Conservation (phyloP, 2,329 filamentous ascomycete genomes). For the Scorias spongiosa region DNA sequence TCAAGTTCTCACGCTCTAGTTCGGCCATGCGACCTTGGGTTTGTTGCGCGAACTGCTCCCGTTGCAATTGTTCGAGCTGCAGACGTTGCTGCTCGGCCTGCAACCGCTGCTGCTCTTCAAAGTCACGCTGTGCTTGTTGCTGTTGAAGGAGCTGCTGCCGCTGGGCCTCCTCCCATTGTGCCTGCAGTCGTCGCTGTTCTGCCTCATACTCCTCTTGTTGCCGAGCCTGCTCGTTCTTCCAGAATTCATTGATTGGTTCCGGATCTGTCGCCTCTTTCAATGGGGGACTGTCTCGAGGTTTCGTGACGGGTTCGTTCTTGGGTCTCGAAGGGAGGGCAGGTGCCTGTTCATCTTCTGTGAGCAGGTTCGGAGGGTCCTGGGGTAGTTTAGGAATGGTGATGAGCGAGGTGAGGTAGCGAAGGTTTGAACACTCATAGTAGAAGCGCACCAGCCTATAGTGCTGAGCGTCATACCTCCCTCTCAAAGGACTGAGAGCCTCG, state of each 20-base stretch:
- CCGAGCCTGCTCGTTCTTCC: slow-evolving; percentile 80
- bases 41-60: slow-evolving; percentile 82
- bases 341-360: slow-evolving; percentile 61
- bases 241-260: slow-evolving; percentile 93
- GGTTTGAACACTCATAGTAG: slow-evolving; percentile 97
- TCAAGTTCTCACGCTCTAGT: slow-evolving; percentile 85
- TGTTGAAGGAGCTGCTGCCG: slow-evolving; percentile 69
- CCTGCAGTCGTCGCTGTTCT: slow-evolving; percentile 76
- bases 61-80: slow-evolving; percentile 77
- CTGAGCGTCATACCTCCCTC: slow-evolving; percentile 81
- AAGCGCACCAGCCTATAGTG: slow-evolving; percentile 95
- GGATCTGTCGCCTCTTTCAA: slow-evolving; percentile 62
- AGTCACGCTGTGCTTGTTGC: slow-evolving; percentile 79
- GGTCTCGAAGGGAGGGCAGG: slow-evolving; percentile 71
- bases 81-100: slow-evolving; percentile 79
- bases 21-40: slow-evolving; percentile 93
- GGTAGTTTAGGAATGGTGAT: slow-evolving; percentile 94
- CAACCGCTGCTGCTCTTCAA: slow-evolving; percentile 82
- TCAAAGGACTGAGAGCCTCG: slow-evolving; percentile 76
- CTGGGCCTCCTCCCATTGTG: slow-evolving; percentile 71
- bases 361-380: slow-evolving; percentile 78
- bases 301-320: slow-evolving; percentile 47
- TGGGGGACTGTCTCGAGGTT: slow-evolving; percentile 52
- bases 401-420: slow-evolving; percentile 87
- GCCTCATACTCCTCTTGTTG: slow-evolving; percentile 93